Conservation (phyloP, 805 yeast genomes). For the Sugiyamaella americana region DNA sequence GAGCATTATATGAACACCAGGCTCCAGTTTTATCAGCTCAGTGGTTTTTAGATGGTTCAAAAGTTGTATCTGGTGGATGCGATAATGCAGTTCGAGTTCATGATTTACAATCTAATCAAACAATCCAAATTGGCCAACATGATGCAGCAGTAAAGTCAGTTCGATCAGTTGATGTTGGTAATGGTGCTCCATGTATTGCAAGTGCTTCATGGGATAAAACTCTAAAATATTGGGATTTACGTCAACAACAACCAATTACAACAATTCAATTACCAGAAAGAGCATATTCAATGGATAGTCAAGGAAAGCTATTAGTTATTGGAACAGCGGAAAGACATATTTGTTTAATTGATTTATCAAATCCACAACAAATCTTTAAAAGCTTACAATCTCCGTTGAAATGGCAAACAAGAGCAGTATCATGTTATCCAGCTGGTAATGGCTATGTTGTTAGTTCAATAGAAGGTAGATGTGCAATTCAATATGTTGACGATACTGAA, state of each 20-base stretch:
- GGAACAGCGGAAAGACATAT: constrained; percentile 90
- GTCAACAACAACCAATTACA: constrained; percentile 69
- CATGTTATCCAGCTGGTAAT: constrained; percentile 85
- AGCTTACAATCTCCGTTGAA: constrained; percentile 70
- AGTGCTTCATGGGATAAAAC: constrained; percentile 98
- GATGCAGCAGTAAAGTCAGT: constrained; percentile 72
- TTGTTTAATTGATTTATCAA: constrained; percentile 61
- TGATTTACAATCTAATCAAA: constrained; percentile 77
- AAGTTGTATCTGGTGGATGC: constrained; percentile 82
- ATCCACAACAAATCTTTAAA: constrained; percentile 79
- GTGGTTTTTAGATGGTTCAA: constrained; percentile 83
- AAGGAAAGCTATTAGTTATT: constrained; percentile 78
- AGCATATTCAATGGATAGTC: constrained; percentile 81
- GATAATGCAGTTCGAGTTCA: constrained; percentile 82
- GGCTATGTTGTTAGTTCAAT: constrained; percentile 91
- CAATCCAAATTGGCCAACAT: constrained; percentile 80
- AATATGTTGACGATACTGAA: constrained; percentile 67
- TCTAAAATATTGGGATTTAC: constrained; percentile 88
- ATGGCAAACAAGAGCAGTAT: constrained; percentile 77
- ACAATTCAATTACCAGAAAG: constrained; percentile 83
- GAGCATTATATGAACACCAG: constrained; percentile 84
- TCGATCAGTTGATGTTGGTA: constrained; percentile 62
- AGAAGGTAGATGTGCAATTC: constrained; percentile 94
- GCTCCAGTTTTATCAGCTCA: constrained; percentile 79
- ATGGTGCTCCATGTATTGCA: constrained; percentile 69